Base-by-base conservation (phyloP, 139 green algal species). In the Chlorella sorokiniana region DNA sequence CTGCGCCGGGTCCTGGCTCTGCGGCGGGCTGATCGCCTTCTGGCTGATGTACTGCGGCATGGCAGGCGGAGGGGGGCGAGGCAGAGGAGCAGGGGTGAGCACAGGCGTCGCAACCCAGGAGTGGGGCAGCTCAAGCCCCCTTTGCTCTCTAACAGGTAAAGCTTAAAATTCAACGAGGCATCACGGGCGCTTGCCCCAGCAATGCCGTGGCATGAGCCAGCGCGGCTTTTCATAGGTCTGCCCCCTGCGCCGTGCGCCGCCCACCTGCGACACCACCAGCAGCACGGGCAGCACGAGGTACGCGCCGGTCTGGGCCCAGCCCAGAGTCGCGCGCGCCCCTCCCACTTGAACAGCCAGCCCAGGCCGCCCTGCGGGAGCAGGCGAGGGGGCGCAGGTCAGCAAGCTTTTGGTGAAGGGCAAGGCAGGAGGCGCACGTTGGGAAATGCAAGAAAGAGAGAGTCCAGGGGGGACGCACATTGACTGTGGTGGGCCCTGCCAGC, bases 401-500 rank as follows among this genome's bases (percentile, higher is more conserved):
- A 33, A 6, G 48, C 48, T 59, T 59, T 25, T 59, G 14, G 16
- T 25, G 48, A 11, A 59, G 48, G 48, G 14, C 71, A 38, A 1
- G 25, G 33, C 2, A 22, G 22, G 22, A 45, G 4, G 1, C 0
- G 38, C 62, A 44, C 23, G 9, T 6, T 2, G 20, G 9, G 42
- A 29, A 6, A 3, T 3, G 10, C 11, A 29, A 29, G 2, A n/a
- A 7, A 11, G 29, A 16, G 37, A n/a, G n/a, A n/a, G n/a, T n/a
- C n/a, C n/a, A n/a, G n/a, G n/a, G 35, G 27, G 54, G 0, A 5
- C 77, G 71, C 77, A 82, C 78, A 65, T 88, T 88, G 52, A 88
- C 56, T 23, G 81, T 93, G 48, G 93, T 93, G 33, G 95, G 95
- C 0, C 95, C 95, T 6, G 88, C 94, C 52, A 98, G 86, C 20